Base-by-base conservation (phyloP, 768 basidiomycete genomes). In the Tubosaeta sp. region DNA sequence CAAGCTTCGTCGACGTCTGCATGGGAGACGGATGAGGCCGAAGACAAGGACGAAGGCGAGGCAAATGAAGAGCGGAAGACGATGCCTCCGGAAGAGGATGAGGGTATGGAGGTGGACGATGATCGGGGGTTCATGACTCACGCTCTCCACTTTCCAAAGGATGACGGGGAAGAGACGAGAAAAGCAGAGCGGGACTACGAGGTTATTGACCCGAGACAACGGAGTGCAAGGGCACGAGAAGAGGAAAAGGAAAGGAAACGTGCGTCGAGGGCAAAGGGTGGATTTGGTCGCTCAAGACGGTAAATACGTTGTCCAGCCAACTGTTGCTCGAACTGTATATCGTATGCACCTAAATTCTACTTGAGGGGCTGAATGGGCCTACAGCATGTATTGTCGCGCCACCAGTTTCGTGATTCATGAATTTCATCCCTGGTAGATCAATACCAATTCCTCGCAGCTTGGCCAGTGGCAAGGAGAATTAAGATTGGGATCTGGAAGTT, bases 181-280 rank as follows among this genome's bases (percentile, higher is more conserved):
- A 91, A 91, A 68, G 91, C 88, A 1, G 86, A 91, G 65, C 71
- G 88, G 48, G 91, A 93, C 52, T 92, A 91, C 61, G 90, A 93
- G 70, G 90, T 93, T 26, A 93, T 93, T 64, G 91, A 93, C 64
- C 90, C 91, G 0, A 72, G 91, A 53, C 78, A 80, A 44, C 71
- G 91, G 50, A 77, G 84, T 41, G 88, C 86, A 22, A 72, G 80
- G 44, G 91, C 91, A 25, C 82, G 76, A 61, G 86, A 91, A 61
- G 91, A 93, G 63, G 89, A 90, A 59, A 74, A 76, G 58, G 86
- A 88, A 53, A 73, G 83, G 60, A 88, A 83, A 48, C 66, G 68
- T 12, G 70, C 65, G 2, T 52, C 58, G 11, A 67, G 55, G 43
- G 63, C 56, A 16, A 67, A 52, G 50, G 56, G 61, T 22, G 62